phyloP scores from a whole-genome alignment of 805 yeast genomes.

The Alloascoidea hylecoeti region DNA sequence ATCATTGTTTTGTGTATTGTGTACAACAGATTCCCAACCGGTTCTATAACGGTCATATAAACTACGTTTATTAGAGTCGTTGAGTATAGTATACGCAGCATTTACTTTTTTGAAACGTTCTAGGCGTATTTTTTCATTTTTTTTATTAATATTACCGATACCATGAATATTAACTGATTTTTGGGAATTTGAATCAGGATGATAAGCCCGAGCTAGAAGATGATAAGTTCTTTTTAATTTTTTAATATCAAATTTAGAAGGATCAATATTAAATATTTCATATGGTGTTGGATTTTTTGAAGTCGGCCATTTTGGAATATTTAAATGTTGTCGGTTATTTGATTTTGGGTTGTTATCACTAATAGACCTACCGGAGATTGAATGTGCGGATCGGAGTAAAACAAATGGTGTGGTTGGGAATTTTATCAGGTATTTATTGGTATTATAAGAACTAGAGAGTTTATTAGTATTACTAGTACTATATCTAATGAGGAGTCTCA shows the following conservation, averaged over 20 bases:
- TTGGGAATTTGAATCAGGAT: slow-evolving; percentile 45
- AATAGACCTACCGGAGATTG: no score
- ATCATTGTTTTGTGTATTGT: not conserved
- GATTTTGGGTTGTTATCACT: not conserved
- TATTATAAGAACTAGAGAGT: not conserved
- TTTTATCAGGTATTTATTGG: no score
- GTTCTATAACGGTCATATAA: slow-evolving; percentile 30
- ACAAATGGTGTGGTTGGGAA: no score
- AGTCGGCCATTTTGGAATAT: slow-evolving; percentile 39
- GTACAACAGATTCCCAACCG: slow-evolving; percentile 27
- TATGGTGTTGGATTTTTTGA: slow-evolving; percentile 49
- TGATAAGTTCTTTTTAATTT: slow-evolving; percentile 36
- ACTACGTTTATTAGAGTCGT: slow-evolving; percentile 25
- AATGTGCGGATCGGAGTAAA: no score
- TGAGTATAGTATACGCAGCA: slow-evolving; percentile 45
- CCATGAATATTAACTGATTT: slow-evolving; percentile 18
- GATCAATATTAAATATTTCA: slow-evolving; percentile 40
- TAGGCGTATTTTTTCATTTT: slow-evolving; percentile 10
- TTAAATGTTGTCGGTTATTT: not conserved
- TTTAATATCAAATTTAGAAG: slow-evolving; percentile 20
- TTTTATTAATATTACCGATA: slow-evolving; percentile 16
- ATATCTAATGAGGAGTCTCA: no score
- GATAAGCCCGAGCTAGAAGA: slow-evolving; percentile 59
- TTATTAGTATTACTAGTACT: no score
- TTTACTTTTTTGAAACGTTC: slow-evolving; percentile 41